Conservation (phyloP, 208 protist genomes). For the Acanthamoeba triangularis region DNA sequence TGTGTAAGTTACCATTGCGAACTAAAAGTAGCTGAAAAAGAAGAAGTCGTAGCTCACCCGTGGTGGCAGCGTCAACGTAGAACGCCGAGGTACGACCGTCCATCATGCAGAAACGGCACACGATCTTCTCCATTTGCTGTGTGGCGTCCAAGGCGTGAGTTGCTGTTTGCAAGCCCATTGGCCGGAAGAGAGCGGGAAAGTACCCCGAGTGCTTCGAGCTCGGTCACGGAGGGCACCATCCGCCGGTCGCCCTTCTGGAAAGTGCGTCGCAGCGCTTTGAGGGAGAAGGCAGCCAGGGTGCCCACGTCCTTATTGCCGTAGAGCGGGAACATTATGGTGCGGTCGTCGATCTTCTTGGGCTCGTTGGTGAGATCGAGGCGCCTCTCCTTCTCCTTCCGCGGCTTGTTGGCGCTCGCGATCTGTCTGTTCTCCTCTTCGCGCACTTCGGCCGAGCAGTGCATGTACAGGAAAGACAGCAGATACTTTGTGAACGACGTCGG, state of each 20-base stretch:
- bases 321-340: neutral
- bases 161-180: neutral
- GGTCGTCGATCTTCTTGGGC: neutral
- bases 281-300: neutral
- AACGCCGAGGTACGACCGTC: constrained; percentile 1
- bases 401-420: neutral
- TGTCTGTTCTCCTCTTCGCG: neutral
- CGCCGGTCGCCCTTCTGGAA: constrained; percentile 40
- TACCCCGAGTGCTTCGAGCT: neutral
- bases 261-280: neutral
- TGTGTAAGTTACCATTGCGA: neutral
- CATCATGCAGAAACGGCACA: constrained; percentile 5
- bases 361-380: constrained; percentile 1
- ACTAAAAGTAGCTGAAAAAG: neutral
- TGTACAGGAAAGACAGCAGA: constrained; percentile 23
- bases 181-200: too few relatives aligned
- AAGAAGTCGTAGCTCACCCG: neutral
- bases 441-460: neutral
- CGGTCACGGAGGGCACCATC: constrained; percentile 24
- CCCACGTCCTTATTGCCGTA: neutral
- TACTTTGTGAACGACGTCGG: constrained; percentile 20
- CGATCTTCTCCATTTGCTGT: constrained; percentile 4
- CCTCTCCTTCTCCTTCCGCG: neutral
- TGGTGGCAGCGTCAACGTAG: neutral
- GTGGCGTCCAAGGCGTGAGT: neutral